Percentiles rank a stretch among this genome's conserved stretches.
phyloP scores from a whole-genome alignment of 140 eudicot species.

The Bidens hawaiensis region DNA sequence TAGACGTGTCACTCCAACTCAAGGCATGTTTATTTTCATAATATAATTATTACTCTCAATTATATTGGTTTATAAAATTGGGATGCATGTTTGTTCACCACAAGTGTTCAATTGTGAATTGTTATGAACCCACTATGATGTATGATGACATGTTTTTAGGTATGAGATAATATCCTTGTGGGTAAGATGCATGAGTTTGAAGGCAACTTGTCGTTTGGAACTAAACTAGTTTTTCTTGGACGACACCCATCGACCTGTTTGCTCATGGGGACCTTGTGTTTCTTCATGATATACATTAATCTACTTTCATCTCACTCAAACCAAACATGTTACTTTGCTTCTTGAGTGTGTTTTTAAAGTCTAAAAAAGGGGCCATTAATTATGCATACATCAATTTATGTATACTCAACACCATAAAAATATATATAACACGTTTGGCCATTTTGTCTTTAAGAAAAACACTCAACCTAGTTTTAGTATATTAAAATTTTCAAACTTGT shows the following conservation, averaged over 20 bases:
- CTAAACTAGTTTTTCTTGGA: slow-evolving; percentile 1
- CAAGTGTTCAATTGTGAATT: not conserved
- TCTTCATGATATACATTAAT: not conserved
- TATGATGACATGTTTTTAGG: not conserved
- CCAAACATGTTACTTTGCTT: not conserved
- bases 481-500: too few species aligned
- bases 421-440: too few species aligned
- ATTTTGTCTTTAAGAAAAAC: too few species aligned
- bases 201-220: slow-evolving; percentile 10
- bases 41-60: too few species aligned
- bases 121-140: not conserved
- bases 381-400: not conserved
- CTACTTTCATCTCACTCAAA: not conserved
- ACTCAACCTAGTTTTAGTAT: too few species aligned
- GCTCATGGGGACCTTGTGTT: slow-evolving; percentile 4
- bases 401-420: too few species aligned
- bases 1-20: too few species aligned
- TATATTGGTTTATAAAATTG: not conserved
- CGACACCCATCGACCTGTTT: slow-evolving; percentile 6
- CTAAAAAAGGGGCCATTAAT: too few species aligned
- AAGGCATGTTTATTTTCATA: too few species aligned
- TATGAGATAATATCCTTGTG: not conserved
- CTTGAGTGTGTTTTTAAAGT: not conserved
- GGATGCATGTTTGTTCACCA: not conserved
- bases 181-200: slow-evolving; percentile 8